phyloP scores from a whole-genome alignment of 257 asterid species.

The Nicotiana otophora region DNA sequence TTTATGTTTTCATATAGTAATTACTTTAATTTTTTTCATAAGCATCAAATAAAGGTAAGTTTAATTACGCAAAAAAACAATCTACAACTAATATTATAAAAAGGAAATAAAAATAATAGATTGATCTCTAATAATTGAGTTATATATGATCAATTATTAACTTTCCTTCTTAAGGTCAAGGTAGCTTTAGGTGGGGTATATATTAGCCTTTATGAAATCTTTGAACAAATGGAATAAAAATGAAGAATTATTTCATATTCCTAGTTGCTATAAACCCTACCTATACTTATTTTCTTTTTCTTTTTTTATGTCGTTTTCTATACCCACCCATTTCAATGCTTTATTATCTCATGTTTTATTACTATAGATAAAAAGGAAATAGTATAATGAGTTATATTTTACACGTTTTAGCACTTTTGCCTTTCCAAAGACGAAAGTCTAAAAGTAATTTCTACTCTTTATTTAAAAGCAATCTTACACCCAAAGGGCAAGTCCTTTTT shows the following conservation, averaged over 20 bases:
- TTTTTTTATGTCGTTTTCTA: not conserved
- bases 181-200: constrained; percentile 3
- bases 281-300: not conserved
- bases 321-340: not conserved
- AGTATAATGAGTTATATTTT: not conserved
- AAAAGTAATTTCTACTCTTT: not conserved
- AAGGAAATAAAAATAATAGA: not conserved
- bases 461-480: not conserved
- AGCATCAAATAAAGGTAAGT: too few species aligned
- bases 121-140: not conserved
- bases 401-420: not conserved
- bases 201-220: not conserved
- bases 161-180: constrained; percentile 6
- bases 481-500: not conserved
- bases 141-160: not conserved
- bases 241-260: not conserved
- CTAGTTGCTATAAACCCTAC: not conserved
- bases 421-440: not conserved
- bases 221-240: not conserved
- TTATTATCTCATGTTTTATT: not conserved
- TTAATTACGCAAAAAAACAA: too few species aligned
- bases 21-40: too few species aligned
- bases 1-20: too few species aligned
- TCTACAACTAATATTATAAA: not conserved
- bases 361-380: not conserved